Evolutionary conservation across 352 stramenopile genomes (phyloP).

Genomic region (Phytophthora palmivora): DNA sequence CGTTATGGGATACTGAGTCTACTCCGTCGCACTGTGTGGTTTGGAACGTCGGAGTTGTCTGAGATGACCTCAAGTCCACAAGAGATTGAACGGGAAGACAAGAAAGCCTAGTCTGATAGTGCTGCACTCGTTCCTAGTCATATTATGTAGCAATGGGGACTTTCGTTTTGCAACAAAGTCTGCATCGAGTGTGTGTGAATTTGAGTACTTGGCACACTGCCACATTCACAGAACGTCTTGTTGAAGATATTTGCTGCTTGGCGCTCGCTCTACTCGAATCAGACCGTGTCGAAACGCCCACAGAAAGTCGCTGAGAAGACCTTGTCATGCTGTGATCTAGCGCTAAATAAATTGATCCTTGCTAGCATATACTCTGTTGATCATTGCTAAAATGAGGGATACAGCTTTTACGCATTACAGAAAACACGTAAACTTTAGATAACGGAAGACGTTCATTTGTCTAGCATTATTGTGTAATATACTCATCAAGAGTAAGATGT

Average conservation of each 20-base stretch:
- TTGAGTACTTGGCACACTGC: too few relatives aligned
- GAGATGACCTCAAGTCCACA: neutral
- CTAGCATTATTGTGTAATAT: too few relatives aligned
- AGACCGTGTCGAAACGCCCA: conserved; percentile 2
- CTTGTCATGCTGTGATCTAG: neutral
- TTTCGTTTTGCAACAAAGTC: conserved; percentile 3
- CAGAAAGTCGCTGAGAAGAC: conserved; percentile 1
- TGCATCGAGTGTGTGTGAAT: neutral
- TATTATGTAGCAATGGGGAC: too few relatives aligned
- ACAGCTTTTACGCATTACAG: too few relatives aligned
- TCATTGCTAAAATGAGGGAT: too few relatives aligned
- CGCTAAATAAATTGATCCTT: conserved; percentile 4
- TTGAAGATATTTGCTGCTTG: too few relatives aligned
- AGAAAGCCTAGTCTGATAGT: neutral
- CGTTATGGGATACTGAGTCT: neutral
- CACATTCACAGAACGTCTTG: too few relatives aligned
- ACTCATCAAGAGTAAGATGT: too few relatives aligned
- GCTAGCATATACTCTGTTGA: too few relatives aligned
- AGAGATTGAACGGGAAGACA: conserved; percentile 8
- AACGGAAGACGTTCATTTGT: too few relatives aligned
- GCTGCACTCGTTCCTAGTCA: neutral
- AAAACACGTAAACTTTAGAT: too few relatives aligned
- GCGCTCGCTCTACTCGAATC: neutral
- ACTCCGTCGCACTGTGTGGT: conserved; percentile 16
- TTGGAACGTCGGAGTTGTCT: neutral